Base-by-base conservation (phyloP, 2,329 filamentous ascomycete species). In the Penicillium oxalicum region DNA sequence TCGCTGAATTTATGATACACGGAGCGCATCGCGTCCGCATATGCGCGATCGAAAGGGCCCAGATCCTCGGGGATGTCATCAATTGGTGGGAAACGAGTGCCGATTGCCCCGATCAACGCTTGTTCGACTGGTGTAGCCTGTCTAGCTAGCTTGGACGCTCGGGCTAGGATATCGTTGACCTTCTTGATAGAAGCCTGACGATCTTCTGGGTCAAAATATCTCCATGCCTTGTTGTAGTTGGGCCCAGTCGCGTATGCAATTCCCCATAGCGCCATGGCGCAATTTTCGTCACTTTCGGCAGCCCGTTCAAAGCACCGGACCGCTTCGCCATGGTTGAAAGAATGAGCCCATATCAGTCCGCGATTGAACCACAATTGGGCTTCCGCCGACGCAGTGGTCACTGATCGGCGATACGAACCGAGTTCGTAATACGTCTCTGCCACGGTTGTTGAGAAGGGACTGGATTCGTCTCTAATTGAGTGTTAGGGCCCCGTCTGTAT, bases 171-270 rank as follows among this genome's bases (percentile, higher is more conserved):
- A 8, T 61, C 47, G 35, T 74, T 68, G 3, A 76, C 76, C 28
- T 69, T 68, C 27, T 67, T 60, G 8, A 84, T 69, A 2, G 73
- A 52, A 4, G 24, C 62, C 11, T 71, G 64, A 2, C 82, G 71
- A 54, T 89, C 86, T 0, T 71, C 66, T 1, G 74, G 66, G 48
- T 85, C 84, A 54, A 88, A 88, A 8, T 79, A 74, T 12, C 78
- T 77, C 86, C 86, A 89, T 0, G 85, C 81, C 60, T 89, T 88
- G 71, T 90, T 87, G 66, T 86, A 84, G 59, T 91, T 89, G 2
- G 86, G 86, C 0, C 86, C 87, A 0, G 84, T 66, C 0, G 82
- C 74, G 60, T 85, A 88, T 0, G 86, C 65, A 8, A 67, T 45
- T 4, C 66, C 66, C 66, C 66, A 69, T 32, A 62, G 62, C 8